Conservation (phyloP, 805 yeast genomes). For the Yarrowia deformans region DNA sequence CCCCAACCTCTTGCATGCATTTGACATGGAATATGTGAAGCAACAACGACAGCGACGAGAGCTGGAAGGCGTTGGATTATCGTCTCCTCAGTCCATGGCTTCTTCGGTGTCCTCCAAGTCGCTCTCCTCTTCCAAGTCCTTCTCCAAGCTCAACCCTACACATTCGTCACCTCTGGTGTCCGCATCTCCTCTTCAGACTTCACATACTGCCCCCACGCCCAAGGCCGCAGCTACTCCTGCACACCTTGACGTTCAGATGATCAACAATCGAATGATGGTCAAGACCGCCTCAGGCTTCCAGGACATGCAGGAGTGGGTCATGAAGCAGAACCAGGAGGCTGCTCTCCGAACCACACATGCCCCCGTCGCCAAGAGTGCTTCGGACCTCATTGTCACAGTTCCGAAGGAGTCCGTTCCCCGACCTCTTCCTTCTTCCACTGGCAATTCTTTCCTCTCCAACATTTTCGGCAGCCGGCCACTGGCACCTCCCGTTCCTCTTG, state of each 20-base stretch:
- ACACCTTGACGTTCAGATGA: slow-evolving; percentile 44
- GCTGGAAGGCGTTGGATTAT: slow-evolving; percentile 7
- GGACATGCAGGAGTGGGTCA: slow-evolving; percentile 49
- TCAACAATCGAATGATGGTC: slow-evolving; percentile 47
- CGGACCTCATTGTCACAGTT: slow-evolving; percentile 37
- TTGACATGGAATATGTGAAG: slow-evolving; percentile 43
- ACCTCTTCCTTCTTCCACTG: background rate
- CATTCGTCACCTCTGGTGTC: slow-evolving; percentile 27
- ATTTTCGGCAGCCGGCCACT: slow-evolving; percentile 26
- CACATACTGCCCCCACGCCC: slow-evolving; percentile 3
- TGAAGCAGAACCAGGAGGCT: slow-evolving; percentile 40
- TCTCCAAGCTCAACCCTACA: slow-evolving; percentile 28
- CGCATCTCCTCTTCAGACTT: slow-evolving; percentile 24
- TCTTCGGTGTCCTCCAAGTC: slow-evolving; percentile 28
- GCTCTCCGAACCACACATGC: slow-evolving; percentile 21
- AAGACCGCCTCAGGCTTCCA: slow-evolving; percentile 41
- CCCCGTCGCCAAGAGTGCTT: slow-evolving; percentile 5
- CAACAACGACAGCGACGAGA: slow-evolving; percentile 35
- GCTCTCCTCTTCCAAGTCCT: slow-evolving; percentile 21
- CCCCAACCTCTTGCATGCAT: slow-evolving; percentile 45
- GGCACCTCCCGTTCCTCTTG: slow-evolving; percentile 33
- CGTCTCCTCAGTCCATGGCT: slow-evolving; percentile 24
- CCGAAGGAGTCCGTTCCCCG: slow-evolving; percentile 29
- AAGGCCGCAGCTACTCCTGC: slow-evolving; percentile 10
- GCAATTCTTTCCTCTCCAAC: slow-evolving; percentile 34